Base-by-base conservation (phyloP, 75 land plant species). In the Isoetes taiwanensis region DNA sequence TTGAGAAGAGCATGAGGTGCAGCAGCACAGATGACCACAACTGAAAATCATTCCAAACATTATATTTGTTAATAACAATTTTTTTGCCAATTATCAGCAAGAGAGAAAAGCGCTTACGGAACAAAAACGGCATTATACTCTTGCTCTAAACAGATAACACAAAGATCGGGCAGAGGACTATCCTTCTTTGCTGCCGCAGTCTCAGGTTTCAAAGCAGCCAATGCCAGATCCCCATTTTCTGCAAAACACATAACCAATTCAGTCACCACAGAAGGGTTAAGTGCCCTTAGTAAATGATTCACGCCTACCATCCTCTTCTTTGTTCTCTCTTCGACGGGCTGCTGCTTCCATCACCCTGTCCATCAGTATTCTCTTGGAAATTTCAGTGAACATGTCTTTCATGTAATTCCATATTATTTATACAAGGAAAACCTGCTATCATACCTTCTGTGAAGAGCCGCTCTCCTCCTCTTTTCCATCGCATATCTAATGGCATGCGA, bases 21-120 rank as follows among this genome's bases (percentile, higher is more conserved):
- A 93, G 56, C 91, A 88, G 74, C 98, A 93, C 96, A 93, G 79
- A 55, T 93, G 98, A 34, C 98, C 98, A 59, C 98, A 93, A 65
- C 94, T 86, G 81, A 30, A 39, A 14, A 52, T 16, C 46, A 10
- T 28, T 5, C 56, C 12, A 6, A 54, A 27, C 31, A 28, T 54
- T 8, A 27, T 8, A 54, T 54, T 3, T n/a, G 23, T 27, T 3
- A 54, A 25, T 14, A 3, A 3, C 30, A 54, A 4, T 27, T 3
- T 9, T 2, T 19, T 24, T 19, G 50, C 50, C 50, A 43, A 16
- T 38, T 6, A n/a, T 23, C 26, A 33, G 59, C 31, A 27, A 27
- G 12, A 37, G 27, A 50, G 54, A 54, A 20, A 38, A 48, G 34
- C 35, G 40, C 95, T 74, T 84, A 88, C 82, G 83, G 86, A 25